Percentiles rank a stretch among this genome's conserved stretches.
Evolutionary conservation across 345 rosid genomes (phyloP).

Genomic region (Acer campestre): DNA sequence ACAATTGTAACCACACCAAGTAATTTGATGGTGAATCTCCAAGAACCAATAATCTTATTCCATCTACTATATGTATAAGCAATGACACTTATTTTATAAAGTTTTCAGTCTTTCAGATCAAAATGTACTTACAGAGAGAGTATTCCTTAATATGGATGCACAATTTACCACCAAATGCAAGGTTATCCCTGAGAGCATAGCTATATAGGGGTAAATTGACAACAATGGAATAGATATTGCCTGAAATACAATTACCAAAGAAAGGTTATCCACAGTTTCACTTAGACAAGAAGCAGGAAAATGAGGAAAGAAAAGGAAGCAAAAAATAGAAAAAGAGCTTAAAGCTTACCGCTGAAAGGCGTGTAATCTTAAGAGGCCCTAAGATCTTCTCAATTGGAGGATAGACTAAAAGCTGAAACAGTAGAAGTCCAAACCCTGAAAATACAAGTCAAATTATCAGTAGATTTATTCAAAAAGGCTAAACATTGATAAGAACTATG

Average conservation of each 20-base stretch:
- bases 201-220: slow-evolving; percentile 48
- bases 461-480: background rate
- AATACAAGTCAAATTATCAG: background rate
- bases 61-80: background rate
- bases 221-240: slow-evolving; percentile 52
- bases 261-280: background rate
- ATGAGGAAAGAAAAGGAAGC: background rate
- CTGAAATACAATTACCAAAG: slow-evolving; percentile 28
- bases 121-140: slow-evolving; percentile 47
- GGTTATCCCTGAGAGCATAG: slow-evolving; percentile 49
- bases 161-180: slow-evolving; percentile 43
- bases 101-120: background rate
- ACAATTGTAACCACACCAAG: background rate
- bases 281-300: background rate
- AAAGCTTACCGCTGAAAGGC: slow-evolving; percentile 46
- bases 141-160: slow-evolving; percentile 49
- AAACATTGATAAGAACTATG: background rate
- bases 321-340: background rate
- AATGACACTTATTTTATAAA: background rate
- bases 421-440: slow-evolving; percentile 51
- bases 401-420: slow-evolving; percentile 56
- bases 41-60: background rate
- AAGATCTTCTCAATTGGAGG: slow-evolving; percentile 42
- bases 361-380: slow-evolving; percentile 51
- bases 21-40: background rate